These are phyloP conservation scores for Tulasnella sp. DNA, from an alignment of 768 basidiomycete species.

Conservation along the genomic window DNA sequence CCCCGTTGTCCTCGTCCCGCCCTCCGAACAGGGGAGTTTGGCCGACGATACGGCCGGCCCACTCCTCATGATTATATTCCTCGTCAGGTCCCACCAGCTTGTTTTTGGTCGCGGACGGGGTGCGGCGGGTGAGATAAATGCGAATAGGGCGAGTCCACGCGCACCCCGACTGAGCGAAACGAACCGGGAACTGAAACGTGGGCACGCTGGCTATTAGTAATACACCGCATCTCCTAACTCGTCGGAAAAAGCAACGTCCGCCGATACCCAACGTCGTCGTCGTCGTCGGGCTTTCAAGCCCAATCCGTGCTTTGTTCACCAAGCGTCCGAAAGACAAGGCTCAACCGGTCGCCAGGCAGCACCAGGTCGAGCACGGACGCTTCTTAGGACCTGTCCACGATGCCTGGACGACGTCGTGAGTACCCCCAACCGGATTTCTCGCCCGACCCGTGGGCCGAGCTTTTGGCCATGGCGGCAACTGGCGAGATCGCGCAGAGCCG, in stretches of 20 bases:
- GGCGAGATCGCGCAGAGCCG: background rate
- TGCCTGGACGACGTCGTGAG: background rate
- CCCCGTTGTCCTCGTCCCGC: background rate
- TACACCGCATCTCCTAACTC: background rate
- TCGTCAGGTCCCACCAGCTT: background rate
- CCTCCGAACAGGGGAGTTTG: background rate
- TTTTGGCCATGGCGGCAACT: background rate
- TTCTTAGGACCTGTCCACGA: background rate
- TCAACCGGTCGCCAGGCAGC: no score
- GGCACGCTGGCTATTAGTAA: background rate
- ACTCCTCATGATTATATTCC: background rate
- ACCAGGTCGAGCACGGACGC: background rate
- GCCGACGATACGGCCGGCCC: background rate
- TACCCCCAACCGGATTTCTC: background rate
- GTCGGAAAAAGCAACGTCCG: background rate
- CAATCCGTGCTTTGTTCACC: no score
- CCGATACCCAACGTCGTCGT: background rate
- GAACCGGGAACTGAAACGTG: background rate
- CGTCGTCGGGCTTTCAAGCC: no score
- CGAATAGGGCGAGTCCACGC: background rate
- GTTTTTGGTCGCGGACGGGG: background rate
- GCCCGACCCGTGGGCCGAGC: background rate
- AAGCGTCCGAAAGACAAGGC: no score
- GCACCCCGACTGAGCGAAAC: background rate
- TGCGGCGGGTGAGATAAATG: background rate